Percentiles rank a stretch among this genome's conserved stretches.
phyloP scores from a whole-genome alignment of 2,329 filamentous ascomycete species.

The Fusarium torreyae region DNA sequence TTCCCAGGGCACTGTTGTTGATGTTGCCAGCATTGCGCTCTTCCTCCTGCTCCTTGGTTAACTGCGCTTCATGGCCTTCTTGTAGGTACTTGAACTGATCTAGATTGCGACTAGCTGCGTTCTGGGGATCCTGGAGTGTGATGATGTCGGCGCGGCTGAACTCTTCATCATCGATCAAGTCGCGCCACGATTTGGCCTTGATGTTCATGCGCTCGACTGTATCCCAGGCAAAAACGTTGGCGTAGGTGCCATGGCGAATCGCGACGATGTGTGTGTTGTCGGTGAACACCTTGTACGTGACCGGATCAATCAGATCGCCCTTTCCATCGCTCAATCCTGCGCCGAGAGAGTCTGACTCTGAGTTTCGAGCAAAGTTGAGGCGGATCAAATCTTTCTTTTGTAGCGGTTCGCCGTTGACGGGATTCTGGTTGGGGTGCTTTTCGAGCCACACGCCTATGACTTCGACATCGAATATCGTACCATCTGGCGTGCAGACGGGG shows the following conservation, averaged over 20 bases:
- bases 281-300: constrained; percentile 97
- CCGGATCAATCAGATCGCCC: constrained; percentile 93
- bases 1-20: constrained; percentile 85
- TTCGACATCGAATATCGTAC: constrained; percentile 94
- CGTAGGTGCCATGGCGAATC: constrained; percentile 82
- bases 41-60: constrained; percentile 79
- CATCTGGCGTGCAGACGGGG: constrained; percentile 89
- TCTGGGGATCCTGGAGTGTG: constrained; percentile 95
- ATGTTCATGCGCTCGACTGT: constrained; percentile 96
- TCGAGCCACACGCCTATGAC: constrained; percentile 95
- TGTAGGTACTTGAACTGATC: constrained; percentile 91
- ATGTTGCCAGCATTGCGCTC: constrained; percentile 78
- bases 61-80: constrained; percentile 79
- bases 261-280: constrained; percentile 98
- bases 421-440: constrained; percentile 89
- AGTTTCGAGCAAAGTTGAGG: constrained; percentile 92
- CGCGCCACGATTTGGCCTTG: constrained; percentile 95
- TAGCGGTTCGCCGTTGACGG: constrained; percentile 85
- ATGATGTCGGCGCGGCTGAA: constrained; percentile 95
- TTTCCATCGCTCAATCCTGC: constrained; percentile 66
- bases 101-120: constrained; percentile 84
- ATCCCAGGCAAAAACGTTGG: constrained; percentile 97
- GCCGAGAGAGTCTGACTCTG: constrained; percentile 71
- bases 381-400: constrained; percentile 88
- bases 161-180: constrained; percentile 88